Percentiles rank a stretch among this genome's conserved stretches.
These are phyloP conservation scores for Davidsoniella neocaledoniae DNA, from an alignment of 2,329 filamentous ascomycete species.

Conservation along the genomic window DNA sequence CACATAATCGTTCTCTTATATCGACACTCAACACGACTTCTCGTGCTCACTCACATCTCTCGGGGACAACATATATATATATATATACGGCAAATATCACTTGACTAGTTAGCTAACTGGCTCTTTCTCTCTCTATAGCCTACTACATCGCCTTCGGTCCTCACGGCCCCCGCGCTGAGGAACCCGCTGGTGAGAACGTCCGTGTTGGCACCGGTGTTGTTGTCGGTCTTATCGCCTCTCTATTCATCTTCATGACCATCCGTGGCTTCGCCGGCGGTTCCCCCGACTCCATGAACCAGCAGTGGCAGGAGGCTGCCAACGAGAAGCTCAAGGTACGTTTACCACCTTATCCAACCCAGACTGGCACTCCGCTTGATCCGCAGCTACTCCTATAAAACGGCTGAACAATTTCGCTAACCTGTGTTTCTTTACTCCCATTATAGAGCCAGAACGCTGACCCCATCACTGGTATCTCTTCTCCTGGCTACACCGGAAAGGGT, in stretches of 20 bases:
- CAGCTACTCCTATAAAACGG: conserved; percentile 10
- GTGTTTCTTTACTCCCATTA: conserved; percentile 12
- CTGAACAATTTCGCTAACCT: conserved; percentile 9
- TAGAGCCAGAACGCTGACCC: conserved; percentile 75
- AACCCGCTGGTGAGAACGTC: conserved; percentile 70
- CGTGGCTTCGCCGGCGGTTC: conserved; percentile 54
- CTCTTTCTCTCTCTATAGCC: conserved; percentile 36
- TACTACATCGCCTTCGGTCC: conserved; percentile 98
- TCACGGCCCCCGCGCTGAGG: conserved; percentile 73
- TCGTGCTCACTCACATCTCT: no score
- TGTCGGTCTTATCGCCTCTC: conserved; percentile 48
- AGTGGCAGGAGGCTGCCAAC: conserved; percentile 91
- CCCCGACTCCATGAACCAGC: conserved; percentile 84
- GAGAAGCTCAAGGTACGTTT: conserved; percentile 74
- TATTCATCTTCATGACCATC: conserved; percentile 54
- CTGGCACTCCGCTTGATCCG: background rate
- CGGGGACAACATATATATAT: no score
- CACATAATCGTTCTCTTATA: no score
- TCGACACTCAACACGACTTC: no score
- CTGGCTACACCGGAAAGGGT: conserved; percentile 63
- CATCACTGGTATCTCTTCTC: conserved; percentile 65
- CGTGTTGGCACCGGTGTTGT: conserved; percentile 61
- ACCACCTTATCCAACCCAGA: background rate
- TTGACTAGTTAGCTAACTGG: no score
- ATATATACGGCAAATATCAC: no score